These are phyloP conservation scores for Berberis vulgaris DNA, from an alignment of 164 flowering plant species.

Conservation along the genomic window DNA sequence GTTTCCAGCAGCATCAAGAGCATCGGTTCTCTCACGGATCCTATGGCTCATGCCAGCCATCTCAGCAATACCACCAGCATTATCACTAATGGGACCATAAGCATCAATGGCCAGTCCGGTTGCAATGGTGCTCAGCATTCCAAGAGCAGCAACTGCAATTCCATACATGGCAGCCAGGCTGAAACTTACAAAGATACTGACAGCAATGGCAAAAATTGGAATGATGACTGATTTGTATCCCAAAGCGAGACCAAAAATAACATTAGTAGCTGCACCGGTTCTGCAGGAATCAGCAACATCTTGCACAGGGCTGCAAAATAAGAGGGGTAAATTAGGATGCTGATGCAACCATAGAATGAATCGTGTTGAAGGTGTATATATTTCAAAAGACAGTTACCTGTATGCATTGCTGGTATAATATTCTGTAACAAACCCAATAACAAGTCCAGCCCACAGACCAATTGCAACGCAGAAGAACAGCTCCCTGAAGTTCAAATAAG, in stretches of 20 bases:
- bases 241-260: too few species aligned
- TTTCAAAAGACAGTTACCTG: background rate
- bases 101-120: too few species aligned
- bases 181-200: too few species aligned
- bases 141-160: too few species aligned
- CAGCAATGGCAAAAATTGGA: conserved; percentile 13
- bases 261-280: conserved; percentile 13
- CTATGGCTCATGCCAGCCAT: conserved; percentile 89
- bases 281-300: conserved; percentile 23
- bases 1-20: conserved; percentile 84
- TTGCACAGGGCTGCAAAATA: conserved; percentile 19
- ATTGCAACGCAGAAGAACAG: background rate
- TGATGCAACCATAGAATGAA: too few species aligned
- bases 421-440: too few species aligned
- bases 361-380: background rate
- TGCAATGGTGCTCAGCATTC: too few species aligned
- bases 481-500: conserved; percentile 1
- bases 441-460: too few species aligned
- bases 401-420: too few species aligned
- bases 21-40: conserved; percentile 82
- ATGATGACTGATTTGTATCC: background rate
- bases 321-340: background rate
- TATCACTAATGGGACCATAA: conserved; percentile 32
- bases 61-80: conserved; percentile 85
- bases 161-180: too few species aligned